Conservation (phyloP, 257 asterid genomes). For the Orobanche coerulescens region DNA sequence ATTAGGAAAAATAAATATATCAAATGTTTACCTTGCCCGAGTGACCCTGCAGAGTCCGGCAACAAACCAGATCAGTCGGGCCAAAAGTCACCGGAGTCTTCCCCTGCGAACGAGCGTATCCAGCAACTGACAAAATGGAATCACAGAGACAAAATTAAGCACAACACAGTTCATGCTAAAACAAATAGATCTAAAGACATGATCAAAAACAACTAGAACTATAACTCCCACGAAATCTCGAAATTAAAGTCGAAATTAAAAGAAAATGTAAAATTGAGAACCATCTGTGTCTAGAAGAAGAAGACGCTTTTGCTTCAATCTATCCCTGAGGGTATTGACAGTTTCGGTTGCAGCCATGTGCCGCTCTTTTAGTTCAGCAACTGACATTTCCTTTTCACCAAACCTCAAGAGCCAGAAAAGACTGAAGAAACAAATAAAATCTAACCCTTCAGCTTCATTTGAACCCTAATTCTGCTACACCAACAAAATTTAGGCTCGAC, state of each 20-base stretch:
- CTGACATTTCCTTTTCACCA: slow-evolving; percentile 45
- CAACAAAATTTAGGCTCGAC: not conserved
- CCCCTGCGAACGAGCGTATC: slow-evolving; percentile 77
- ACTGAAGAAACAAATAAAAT: not conserved
- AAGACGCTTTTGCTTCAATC: slow-evolving; percentile 61
- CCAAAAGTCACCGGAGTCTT: slow-evolving; percentile 75
- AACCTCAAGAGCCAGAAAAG: not conserved
- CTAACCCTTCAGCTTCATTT: slow-evolving; percentile 22
- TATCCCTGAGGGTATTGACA: slow-evolving; percentile 67
- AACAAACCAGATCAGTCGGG: slow-evolving; percentile 95
- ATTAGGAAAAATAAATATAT: not conserved
- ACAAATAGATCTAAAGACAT: slow-evolving; percentile 32
- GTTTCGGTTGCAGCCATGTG: slow-evolving; percentile 78
- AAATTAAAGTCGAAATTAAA: not conserved
- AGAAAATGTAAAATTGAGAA: slow-evolving; percentile 19
- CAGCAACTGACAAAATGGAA: slow-evolving; percentile 48
- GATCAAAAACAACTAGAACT: not conserved
- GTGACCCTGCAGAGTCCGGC: slow-evolving; percentile 94
- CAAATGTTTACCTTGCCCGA: slow-evolving; percentile 64
- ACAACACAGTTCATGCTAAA: slow-evolving; percentile 16
- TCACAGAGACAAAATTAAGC: not conserved
- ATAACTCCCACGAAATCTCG: slow-evolving; percentile 9
- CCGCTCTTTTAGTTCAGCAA: slow-evolving; percentile 81
- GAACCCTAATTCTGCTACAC: slow-evolving; percentile 17
- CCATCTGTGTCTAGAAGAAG: slow-evolving; percentile 87